A percentile compares a stretch with the other conserved stretches of the same genome.
phyloP scores from a whole-genome alignment of 1,139 yeast genomes.

The Debaryomyces udenii region DNA sequence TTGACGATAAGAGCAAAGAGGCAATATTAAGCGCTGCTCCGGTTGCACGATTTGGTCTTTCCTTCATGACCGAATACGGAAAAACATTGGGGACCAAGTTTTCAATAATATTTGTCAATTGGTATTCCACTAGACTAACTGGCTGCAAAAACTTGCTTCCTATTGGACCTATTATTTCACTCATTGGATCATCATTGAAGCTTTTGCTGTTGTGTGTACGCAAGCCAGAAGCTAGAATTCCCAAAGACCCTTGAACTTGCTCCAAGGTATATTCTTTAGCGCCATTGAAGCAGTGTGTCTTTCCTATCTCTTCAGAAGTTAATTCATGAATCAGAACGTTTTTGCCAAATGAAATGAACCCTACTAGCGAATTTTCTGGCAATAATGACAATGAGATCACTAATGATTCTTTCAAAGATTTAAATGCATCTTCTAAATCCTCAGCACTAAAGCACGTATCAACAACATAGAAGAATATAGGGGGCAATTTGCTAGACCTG shows the following conservation, averaged over 20 bases:
- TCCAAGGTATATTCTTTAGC: slow-evolving; percentile 54
- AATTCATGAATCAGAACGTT: slow-evolving; percentile 67
- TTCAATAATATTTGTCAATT: slow-evolving; percentile 56
- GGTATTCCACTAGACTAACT: slow-evolving; percentile 57
- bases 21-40: slow-evolving; percentile 73
- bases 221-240: slow-evolving; percentile 49
- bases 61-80: slow-evolving; percentile 45
- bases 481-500: slow-evolving; percentile 44
- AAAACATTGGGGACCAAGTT: slow-evolving; percentile 56
- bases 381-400: slow-evolving; percentile 55
- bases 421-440: slow-evolving; percentile 42
- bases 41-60: slow-evolving; percentile 61
- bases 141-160: slow-evolving; percentile 50
- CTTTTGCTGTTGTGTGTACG: slow-evolving; percentile 18
- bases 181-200: slow-evolving; percentile 9
- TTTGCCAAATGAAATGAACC: slow-evolving; percentile 65
- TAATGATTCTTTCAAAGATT: slow-evolving; percentile 58
- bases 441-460: slow-evolving; percentile 61
- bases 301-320: slow-evolving; percentile 29
- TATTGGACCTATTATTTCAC: slow-evolving; percentile 27
- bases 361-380: slow-evolving; percentile 62
- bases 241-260: slow-evolving; percentile 55
- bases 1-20: slow-evolving; percentile 48
- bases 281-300: slow-evolving; percentile 59
- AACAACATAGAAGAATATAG: slow-evolving; percentile 64